phyloP scores from a whole-genome alignment of 371 early-diverging fungal genomes.

The Zopfochytrium polystomum region DNA sequence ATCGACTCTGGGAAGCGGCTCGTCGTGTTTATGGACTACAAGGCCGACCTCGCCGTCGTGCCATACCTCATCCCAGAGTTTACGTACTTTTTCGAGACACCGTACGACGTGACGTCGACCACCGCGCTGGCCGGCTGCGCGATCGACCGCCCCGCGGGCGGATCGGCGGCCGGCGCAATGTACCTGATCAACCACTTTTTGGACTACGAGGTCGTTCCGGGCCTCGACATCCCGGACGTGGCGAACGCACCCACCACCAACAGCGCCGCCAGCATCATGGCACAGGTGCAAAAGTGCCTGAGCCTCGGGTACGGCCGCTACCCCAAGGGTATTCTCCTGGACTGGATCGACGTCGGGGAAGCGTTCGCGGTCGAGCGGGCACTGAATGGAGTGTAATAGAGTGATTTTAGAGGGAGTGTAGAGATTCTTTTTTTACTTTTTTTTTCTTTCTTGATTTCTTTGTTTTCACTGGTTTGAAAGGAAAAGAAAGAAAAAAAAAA shows the following conservation, averaged over 20 bases:
- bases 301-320: background rate
- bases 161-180: background rate
- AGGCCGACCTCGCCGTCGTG: background rate
- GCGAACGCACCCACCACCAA: background rate
- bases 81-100: constrained; percentile 5
- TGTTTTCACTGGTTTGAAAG: background rate
- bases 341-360: background rate
- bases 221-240: background rate
- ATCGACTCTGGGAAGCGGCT: constrained; percentile 3
- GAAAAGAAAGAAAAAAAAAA: constrained; percentile 2
- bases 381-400: background rate
- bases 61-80: background rate
- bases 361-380: background rate
- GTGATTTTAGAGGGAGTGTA: constrained; percentile 18
- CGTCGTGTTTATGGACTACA: background rate
- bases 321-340: background rate
- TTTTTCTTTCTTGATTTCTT: background rate
- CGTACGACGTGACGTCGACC: constrained; percentile 3
- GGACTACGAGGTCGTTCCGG: background rate
- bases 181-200: constrained; percentile 8
- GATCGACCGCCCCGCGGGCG: background rate
- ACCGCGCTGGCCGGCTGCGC: background rate
- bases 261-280: background rate
- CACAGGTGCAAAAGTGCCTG: background rate
- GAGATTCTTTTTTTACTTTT: constrained; percentile 1